phyloP scores from a whole-genome alignment of 805 yeast species.

The Nakazawaea pomicola region DNA sequence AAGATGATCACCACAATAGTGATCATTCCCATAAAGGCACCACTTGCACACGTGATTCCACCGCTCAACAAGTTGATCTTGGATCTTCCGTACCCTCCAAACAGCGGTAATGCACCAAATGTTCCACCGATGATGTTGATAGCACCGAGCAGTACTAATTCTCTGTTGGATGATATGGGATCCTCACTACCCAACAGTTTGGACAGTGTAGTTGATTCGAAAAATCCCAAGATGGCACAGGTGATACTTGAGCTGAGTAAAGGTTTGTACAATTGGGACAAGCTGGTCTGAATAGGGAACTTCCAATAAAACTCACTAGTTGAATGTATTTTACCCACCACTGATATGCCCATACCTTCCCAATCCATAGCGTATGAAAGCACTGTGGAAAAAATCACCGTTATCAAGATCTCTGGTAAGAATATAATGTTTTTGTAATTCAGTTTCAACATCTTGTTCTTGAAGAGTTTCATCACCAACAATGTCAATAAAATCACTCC shows the following conservation, averaged over 20 bases:
- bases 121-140: constrained; percentile 59
- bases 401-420: constrained; percentile 80
- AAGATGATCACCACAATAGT: constrained; percentile 62
- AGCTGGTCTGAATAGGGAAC: constrained; percentile 51
- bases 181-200: constrained; percentile 76
- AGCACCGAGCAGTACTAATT: constrained; percentile 82
- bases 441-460: constrained; percentile 30
- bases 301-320: constrained; percentile 44
- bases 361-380: constrained; percentile 45
- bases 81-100: constrained; percentile 95
- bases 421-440: constrained; percentile 45
- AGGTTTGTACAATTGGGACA: constrained; percentile 44
- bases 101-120: constrained; percentile 75
- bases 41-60: constrained; percentile 81
- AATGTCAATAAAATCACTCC: constrained; percentile 42
- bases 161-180: constrained; percentile 82
- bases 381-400: constrained; percentile 58
- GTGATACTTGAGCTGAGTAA: constrained; percentile 67
- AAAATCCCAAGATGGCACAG: constrained; percentile 83
- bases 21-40: constrained; percentile 72
- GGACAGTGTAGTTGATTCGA: constrained; percentile 90
- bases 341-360: constrained; percentile 49
- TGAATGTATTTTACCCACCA: constrained; percentile 60
- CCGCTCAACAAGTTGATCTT: constrained; percentile 85
- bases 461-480: constrained; percentile 35